Evolutionary conservation across 2,329 filamentous ascomycete species (phyloP), one percentile per base, ranked within the genome.

Genomic region (Huntiella decipiens): DNA sequence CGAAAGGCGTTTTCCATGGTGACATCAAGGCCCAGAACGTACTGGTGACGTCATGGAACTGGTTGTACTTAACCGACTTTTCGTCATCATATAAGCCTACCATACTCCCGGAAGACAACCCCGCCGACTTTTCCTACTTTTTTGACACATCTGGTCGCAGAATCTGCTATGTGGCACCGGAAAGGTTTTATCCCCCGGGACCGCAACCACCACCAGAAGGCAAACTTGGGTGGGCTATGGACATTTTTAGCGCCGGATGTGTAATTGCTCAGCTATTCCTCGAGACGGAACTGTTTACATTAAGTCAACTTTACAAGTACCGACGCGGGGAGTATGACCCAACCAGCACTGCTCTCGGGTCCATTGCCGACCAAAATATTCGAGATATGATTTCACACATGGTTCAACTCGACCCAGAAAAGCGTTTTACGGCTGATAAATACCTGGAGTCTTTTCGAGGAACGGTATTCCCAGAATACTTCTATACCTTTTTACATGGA

Each of bases 21-120:
- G 92, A 98, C 57, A 96, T 98, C 66, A 98, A 98, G 67, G 91
- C 88, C 1, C 88, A 98, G 61, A 98, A 98, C 56, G 77, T 93
- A 33, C 67, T 98, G 41, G 88, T 98, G 43, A 98, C 91, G 0
- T 96, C 91, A 5, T 98, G 91, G 91, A 95, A 96, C 64, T 98
- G 92, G 91, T 71, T 98, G 2, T 98, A 96, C 59, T 71, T 98
- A 34, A 80, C 87, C n/a, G 91, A 98, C 60, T 98, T 96, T 60
- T 94, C 88, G 3, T 86, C 88, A 0, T 80, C 83, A 0, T 96
- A 93, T 66, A 98, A 98, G 58, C 91, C 87, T 8, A 83, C 87
- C 4, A 84, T 85, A 60, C 68, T 98, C 2, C 91, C 91, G 2
- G 88, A 95, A 60, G 87, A 98, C 56, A 96, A 98, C 56, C 91